Base-by-base conservation (phyloP, 805 yeast genomes). In the Ogataea paradorogensis region DNA sequence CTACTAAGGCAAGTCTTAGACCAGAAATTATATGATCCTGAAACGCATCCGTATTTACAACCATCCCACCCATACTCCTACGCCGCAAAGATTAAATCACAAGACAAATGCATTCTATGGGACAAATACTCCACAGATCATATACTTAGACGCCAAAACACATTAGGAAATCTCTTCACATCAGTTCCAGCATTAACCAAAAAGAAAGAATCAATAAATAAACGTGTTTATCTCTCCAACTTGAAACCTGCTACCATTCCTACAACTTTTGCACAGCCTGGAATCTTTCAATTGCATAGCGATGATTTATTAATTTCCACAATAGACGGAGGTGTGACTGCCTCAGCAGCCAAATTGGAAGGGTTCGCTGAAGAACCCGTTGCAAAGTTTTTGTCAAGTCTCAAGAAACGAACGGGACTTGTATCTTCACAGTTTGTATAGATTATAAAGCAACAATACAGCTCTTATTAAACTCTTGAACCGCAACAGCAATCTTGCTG, bases 401-500 rank as follows among this genome's bases (percentile, higher is more conserved):
- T 80, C 16, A 51, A 50, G 9, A 81, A 78, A 48, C 62, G 83
- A 44, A 61, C 6, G 76, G 79, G 1, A 56, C 56, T 11, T 2
- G 16, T 20, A 6, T 35, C 34, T 7, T 14, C 24, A 3, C 11
- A 13, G 5, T 30, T 30, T 24, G 5, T 35, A 22, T 30, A 35
- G 25, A 22, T 15, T 30, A 58, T 29, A 58, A 44, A 9, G 58
- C 53, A 45, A 59, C 57, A 38, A 59, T 53, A 39, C 63, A 59
- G 15, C 50, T 52, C 62, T 80, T 80, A 55, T 90, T 91, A 65
- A 72, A 89, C 53, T 82, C 86, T 15, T 71, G 75, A 13, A 88
- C 98, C 1, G 96, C 96, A 44, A 82, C 64, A 3, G 81, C 83
- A 51, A 93, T 84, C 55, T 75, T 76, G 47, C 69, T 73, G 68